Base-by-base conservation (phyloP, 116 monocot genomes). In the Papilionanthe hybrid region DNA sequence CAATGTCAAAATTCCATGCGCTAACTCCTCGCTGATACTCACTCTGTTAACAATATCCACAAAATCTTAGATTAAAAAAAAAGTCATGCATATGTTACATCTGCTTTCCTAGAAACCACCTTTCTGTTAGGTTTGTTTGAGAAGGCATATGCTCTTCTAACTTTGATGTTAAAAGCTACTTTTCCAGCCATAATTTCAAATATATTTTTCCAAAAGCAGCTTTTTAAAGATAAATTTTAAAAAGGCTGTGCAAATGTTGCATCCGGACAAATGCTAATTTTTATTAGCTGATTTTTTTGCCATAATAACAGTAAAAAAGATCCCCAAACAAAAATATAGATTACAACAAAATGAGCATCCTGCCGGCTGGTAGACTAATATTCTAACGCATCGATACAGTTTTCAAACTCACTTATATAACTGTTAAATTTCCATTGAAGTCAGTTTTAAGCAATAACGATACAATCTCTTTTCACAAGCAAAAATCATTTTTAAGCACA, bases 1-100 rank as follows among this genome's bases (percentile, higher is more conserved):
- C 93, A 63, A 96, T 72, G 84, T 96, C 94, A 86, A 96, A 96
- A 68, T 96, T 96, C 96, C 96, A 96, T 78, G 96, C 96, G 89
- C 96, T 96, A 65, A 96, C 96, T 75, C 96, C 96, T 82, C 96
- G 81, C 80, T 96, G 90, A 73, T 96, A 96, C 47, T 93, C 96
- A 80, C 92, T 96, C 96, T 96, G 88, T 76, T 55, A 76, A 76
- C 13, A 58, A 56, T 20, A 56, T 18, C 20, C 13, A 56, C 17
- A 9, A 45, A 4, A 45, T 56, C 15, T 56, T 56, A 56, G 20
- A 20, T 13, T 9, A 56, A 56, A 56, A 15, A 56, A 56, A 15
- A 56, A 19, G 1, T 0, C 13, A 20, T 18, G 56, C 20, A 56
- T 15, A 56, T 18, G 2, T 20, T 18, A 4, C 5, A 56, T 56